Percentiles rank a stretch among this genome's conserved stretches.
These are phyloP conservation scores for Plenodomus tracheiphilus DNA, from an alignment of 2,329 filamentous ascomycete species.

Conservation along the genomic window DNA sequence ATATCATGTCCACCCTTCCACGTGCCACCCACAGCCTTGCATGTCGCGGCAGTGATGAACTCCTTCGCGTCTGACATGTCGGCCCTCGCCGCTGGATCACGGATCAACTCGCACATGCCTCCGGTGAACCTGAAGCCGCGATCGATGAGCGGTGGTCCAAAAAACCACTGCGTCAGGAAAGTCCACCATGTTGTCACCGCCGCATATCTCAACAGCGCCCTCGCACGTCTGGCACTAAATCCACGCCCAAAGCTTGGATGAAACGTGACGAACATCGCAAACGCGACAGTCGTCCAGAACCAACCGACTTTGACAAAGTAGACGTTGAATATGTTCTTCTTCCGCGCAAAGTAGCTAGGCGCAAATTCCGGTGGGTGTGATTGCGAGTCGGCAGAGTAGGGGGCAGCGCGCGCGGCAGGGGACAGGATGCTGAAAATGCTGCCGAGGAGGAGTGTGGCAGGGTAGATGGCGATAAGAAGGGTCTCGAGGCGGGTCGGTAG, in stretches of 20 bases:
- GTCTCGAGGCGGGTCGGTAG: conserved; percentile 72
- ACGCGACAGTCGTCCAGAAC: conserved; percentile 83
- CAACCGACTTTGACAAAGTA: conserved; percentile 95
- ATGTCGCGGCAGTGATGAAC: conserved; percentile 74
- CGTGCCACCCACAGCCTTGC: conserved; percentile 76
- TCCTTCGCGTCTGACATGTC: conserved; percentile 50
- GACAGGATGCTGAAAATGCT: conserved; percentile 79
- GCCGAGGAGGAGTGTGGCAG: conserved; percentile 76
- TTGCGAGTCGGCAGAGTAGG: conserved; percentile 66
- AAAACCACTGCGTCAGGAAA: conserved; percentile 93
- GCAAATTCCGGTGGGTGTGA: conserved; percentile 63
- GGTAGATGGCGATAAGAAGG: conserved; percentile 71
- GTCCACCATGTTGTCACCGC: conserved; percentile 80
- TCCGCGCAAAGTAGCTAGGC: conserved; percentile 89
- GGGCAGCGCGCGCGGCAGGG: conserved; percentile 64
- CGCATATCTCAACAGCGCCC: conserved; percentile 69
- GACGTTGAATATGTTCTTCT: conserved; percentile 88
- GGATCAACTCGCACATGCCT: conserved; percentile 72
- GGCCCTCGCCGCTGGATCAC: conserved; percentile 53
- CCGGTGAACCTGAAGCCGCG: conserved; percentile 87
- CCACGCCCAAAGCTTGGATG: conserved; percentile 63
- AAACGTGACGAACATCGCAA: conserved; percentile 68
- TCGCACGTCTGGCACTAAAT: conserved; percentile 50
- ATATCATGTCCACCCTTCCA: conserved; percentile 98
- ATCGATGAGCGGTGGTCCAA: conserved; percentile 88